Evolutionary conservation across 495 filamentous ascomycete genomes (phyloP), one percentile per base, ranked within the genome.

Genomic region (Bacidia rubella): DNA sequence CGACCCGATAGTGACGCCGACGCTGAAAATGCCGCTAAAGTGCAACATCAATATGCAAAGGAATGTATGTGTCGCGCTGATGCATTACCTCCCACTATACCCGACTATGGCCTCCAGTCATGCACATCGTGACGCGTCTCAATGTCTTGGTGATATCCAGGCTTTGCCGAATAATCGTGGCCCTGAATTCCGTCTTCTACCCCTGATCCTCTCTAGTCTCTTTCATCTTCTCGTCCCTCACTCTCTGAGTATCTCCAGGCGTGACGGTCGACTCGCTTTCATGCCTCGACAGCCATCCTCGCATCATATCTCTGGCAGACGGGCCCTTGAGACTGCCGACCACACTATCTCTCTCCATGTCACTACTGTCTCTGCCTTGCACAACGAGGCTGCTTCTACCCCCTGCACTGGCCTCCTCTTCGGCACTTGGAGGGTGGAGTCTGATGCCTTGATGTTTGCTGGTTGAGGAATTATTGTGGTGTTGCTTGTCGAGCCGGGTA

Each of bases 401-500:
- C 24, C 19, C 24, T 29, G 22, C 47, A n/a, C 12, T 23, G 47
- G 17, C 0, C 15, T 38, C 32, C 5, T 23, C 25, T 15, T 15
- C 2, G 9, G n/a, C 27, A 10, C 9, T 26, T 5, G 12, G 47
- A 29, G 23, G 3, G 1, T 50, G 27, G 5, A 35, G 26, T 11
- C 24, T 22, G 44, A 3, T 27, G 11, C 2, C 26, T 5, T n/a
- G 22, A 12, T 17, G 19, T 0, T 23, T n/a, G 4, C n/a, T n/a
- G 26, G 32, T 15, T 12, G 32, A 17, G 38, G 19, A 17, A 15
- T 21, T 11, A 21, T 25, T n/a, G 26, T 38, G 25, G 24, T 50
- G 26, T 26, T 50, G 47, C 27, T 50, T 51, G 29, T 44, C 51
- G 11, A 60, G 44, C 5, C 29, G 54, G 11, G 22, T 49, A 32